Evolutionary conservation across 345 rosid species (phyloP).

Genomic region (Acer saccharum): DNA sequence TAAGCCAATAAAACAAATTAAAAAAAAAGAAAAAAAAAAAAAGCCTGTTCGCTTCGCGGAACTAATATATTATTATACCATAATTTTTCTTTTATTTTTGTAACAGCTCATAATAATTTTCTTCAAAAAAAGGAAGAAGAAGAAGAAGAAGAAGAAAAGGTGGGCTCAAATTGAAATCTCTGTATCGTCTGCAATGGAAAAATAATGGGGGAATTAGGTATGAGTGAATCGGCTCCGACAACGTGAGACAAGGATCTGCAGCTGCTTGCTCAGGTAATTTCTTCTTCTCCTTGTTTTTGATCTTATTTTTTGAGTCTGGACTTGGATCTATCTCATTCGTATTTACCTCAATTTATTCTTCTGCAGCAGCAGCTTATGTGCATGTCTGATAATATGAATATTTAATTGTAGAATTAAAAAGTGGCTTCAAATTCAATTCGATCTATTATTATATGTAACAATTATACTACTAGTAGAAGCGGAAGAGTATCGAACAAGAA

Average conservation of each 20-base stretch:
- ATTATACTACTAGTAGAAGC: conserved; percentile 5
- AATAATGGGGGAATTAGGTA: conserved; percentile 9
- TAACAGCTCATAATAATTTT: conserved; percentile 1
- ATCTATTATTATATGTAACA: not conserved
- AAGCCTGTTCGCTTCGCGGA: too few relatives aligned
- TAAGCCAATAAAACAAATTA: too few relatives aligned
- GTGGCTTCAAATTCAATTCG: not conserved
- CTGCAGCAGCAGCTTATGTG: conserved; percentile 2
- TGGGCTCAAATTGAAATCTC: not conserved
- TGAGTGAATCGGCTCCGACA: conserved; percentile 12
- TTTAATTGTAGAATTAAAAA: not conserved
- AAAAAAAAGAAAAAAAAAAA: too few relatives aligned
- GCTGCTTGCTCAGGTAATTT: conserved; percentile 8
- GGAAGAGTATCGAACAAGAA: conserved; percentile 39
- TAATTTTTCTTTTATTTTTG: too few relatives aligned
- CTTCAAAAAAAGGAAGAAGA: not conserved
- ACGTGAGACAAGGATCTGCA: not conserved
- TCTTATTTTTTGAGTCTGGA: not conserved
- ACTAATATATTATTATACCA: too few relatives aligned
- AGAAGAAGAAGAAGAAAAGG: not conserved
- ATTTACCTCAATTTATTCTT: not conserved
- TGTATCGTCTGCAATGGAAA: not conserved
- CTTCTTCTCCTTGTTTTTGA: not conserved
- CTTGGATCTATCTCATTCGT: not conserved
- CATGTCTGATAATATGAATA: not conserved